Evolutionary conservation across 2,329 filamentous ascomycete species (phyloP).

Genomic region (Fusarium redolens): DNA sequence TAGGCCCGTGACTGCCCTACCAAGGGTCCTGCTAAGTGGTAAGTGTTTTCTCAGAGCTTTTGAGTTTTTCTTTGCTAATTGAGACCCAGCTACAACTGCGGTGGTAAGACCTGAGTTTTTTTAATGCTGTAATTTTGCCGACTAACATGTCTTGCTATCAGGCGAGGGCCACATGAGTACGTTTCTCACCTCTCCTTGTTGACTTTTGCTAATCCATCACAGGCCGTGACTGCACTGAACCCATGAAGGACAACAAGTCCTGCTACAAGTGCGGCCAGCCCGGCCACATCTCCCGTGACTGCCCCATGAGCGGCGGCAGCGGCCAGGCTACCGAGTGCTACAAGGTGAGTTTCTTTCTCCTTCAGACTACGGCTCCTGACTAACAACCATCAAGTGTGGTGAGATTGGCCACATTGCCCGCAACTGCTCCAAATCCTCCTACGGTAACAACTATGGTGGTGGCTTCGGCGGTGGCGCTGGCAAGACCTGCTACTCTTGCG

Average conservation of each 20-base stretch:
- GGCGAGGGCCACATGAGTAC: conserved; percentile 82
- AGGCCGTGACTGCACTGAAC: conserved; percentile 91
- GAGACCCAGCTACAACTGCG: conserved; percentile 78
- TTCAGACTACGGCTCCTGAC: background rate
- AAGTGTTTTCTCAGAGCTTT: conserved; percentile 50
- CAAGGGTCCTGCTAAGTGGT: conserved; percentile 86
- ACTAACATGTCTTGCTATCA: conserved; percentile 47
- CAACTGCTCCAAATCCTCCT: conserved; percentile 79
- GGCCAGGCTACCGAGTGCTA: conserved; percentile 81
- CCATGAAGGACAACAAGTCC: conserved; percentile 85
- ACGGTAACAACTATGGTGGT: conserved; percentile 61
- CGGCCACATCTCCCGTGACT: conserved; percentile 94
- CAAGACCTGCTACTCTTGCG: conserved; percentile 98
- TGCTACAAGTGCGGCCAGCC: conserved; percentile 83
- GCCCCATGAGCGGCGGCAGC: conserved; percentile 66
- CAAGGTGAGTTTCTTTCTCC: conserved; percentile 66
- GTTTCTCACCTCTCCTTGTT: conserved; percentile 47
- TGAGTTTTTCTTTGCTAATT: conserved; percentile 4
- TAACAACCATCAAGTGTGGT: conserved; percentile 71
- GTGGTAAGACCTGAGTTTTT: conserved; percentile 64
- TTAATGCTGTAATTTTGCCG: conserved; percentile 5
- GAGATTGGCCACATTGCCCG: conserved; percentile 96
- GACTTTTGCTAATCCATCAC: conserved; percentile 24
- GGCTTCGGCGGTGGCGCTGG: conserved; percentile 66
- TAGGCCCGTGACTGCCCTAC: conserved; percentile 88